Conservation (phyloP, 2,329 filamentous ascomycete species). For the Cylindrodendrum hubeiense region DNA sequence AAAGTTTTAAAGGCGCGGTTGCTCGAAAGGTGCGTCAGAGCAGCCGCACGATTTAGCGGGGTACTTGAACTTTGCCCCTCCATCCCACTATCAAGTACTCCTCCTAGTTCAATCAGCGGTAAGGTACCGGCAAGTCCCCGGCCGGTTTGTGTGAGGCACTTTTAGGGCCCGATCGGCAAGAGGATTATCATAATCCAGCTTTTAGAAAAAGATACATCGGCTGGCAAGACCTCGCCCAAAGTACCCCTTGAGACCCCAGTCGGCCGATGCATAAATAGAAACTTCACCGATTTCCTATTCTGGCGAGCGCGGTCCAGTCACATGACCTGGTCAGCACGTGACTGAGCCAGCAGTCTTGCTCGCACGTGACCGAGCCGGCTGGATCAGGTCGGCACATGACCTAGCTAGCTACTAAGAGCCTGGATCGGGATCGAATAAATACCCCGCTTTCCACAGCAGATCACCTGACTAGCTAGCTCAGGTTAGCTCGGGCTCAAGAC, state of each 20-base stretch:
- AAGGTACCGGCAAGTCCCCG: not conserved
- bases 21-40: conserved; percentile 23
- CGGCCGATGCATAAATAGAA: too few relatives aligned
- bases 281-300: too few relatives aligned
- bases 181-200: not conserved
- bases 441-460: too few relatives aligned
- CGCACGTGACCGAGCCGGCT: too few relatives aligned
- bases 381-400: too few relatives aligned
- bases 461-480: too few relatives aligned
- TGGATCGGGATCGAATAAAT: too few relatives aligned
- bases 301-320: too few relatives aligned
- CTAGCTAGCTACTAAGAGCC: too few relatives aligned
- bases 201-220: not conserved
- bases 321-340: too few relatives aligned
- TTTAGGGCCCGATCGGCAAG: not conserved
- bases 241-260: not conserved
- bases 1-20: conserved; percentile 19
- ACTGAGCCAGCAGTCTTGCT: too few relatives aligned
- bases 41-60: conserved; percentile 18
- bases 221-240: not conserved
- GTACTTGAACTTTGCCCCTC: conserved; percentile 9
- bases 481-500: too few relatives aligned
- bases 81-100: conserved; percentile 8
- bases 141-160: conserved; percentile 4
- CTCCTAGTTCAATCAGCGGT: conserved; percentile 4